A percentile compares a stretch with the other conserved stretches of the same genome.
Evolutionary conservation across 306 rosid genomes (phyloP).

Genomic region (Pyrus bretschneideri): DNA sequence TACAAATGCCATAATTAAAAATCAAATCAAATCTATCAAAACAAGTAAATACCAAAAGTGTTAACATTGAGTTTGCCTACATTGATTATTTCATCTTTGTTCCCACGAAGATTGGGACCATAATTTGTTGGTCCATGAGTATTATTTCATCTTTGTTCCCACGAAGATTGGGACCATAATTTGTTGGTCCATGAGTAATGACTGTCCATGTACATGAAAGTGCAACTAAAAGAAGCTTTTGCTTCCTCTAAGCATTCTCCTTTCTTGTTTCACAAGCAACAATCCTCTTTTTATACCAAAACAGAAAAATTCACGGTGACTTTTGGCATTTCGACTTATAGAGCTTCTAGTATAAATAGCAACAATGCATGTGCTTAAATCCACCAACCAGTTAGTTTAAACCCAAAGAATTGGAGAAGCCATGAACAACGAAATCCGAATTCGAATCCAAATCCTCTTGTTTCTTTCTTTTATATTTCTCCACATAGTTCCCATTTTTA

Average conservation of each 20-base stretch:
- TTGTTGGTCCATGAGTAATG: slow-evolving; percentile 18
- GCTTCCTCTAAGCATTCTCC: slow-evolving; percentile 30
- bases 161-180: neutral
- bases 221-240: slow-evolving; percentile 31
- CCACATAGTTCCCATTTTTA: slow-evolving; percentile 15
- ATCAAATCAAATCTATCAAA: neutral
- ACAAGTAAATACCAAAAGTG: neutral
- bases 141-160: neutral
- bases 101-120: neutral
- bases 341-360: slow-evolving; percentile 23
- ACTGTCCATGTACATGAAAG: slow-evolving; percentile 11
- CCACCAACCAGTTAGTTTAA: neutral
- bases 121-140: slow-evolving; percentile 18
- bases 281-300: slow-evolving; percentile 8
- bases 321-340: neutral
- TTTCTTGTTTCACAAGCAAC: slow-evolving; percentile 45
- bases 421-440: slow-evolving; percentile 26
- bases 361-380: slow-evolving; percentile 1
- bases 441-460: slow-evolving; percentile 11
- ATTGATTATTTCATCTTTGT: neutral
- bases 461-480: slow-evolving; percentile 12
- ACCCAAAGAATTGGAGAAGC: neutral
- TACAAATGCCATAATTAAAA: neutral
- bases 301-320: neutral
- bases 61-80: neutral